phyloP scores from a whole-genome alignment of 352 stramenopile species.

The Phytophthora brassicae region DNA sequence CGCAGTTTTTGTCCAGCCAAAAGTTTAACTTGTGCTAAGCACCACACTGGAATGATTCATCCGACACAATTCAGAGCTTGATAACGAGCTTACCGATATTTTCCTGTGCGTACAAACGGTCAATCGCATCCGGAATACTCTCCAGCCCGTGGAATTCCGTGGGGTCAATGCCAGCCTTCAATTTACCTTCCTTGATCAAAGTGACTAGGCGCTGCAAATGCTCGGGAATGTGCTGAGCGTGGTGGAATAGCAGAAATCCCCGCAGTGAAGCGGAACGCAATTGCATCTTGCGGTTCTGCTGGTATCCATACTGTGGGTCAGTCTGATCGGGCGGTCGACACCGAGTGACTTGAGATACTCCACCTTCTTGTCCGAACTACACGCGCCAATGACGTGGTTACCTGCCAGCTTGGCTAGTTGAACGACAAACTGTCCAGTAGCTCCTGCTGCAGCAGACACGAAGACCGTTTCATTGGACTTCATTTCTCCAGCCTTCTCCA shows the following conservation, averaged over 20 bases:
- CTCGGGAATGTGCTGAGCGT: slow-evolving; percentile 34
- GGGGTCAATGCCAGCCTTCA: slow-evolving; percentile 52
- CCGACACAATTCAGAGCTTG: slow-evolving; percentile 31
- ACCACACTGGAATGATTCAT: not conserved
- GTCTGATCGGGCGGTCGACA: slow-evolving; percentile 58
- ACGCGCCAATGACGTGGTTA: slow-evolving; percentile 59
- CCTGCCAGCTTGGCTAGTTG: slow-evolving; percentile 73
- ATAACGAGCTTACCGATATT: slow-evolving; percentile 85
- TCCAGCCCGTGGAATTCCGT: slow-evolving; percentile 53
- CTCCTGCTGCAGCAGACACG: slow-evolving; percentile 45
- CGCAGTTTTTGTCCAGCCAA: no score
- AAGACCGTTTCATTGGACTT: slow-evolving; percentile 40
- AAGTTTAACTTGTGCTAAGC: no score
- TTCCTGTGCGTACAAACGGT: slow-evolving; percentile 62
- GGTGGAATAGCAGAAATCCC: slow-evolving; percentile 45
- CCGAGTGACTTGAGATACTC: slow-evolving; percentile 58
- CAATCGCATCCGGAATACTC: slow-evolving; percentile 53
- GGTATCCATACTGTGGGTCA: slow-evolving; percentile 31
- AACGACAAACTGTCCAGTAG: slow-evolving; percentile 78
- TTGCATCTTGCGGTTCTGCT: slow-evolving; percentile 40
- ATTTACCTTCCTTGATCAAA: slow-evolving; percentile 53
- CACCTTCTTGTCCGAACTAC: slow-evolving; percentile 74
- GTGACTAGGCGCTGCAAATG: slow-evolving; percentile 40
- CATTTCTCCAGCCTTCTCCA: slow-evolving; percentile 61
- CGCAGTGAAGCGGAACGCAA: slow-evolving; percentile 41